Evolutionary conservation across 805 yeast species (phyloP).

Genomic region (Sugiyamaella floridensis): DNA sequence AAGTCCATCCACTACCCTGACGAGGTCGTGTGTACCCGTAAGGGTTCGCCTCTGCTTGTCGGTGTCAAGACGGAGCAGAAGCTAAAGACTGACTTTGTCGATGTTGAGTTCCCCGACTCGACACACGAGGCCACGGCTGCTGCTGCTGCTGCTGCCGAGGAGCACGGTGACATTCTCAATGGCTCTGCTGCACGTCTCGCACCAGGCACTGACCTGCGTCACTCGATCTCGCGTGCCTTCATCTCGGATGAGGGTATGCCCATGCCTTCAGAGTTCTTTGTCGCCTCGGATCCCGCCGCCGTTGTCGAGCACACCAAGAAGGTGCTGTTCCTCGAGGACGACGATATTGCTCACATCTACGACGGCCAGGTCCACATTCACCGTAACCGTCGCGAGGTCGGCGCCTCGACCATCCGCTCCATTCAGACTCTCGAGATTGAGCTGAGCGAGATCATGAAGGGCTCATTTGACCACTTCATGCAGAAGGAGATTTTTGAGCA

Average conservation of each 20-base stretch:
- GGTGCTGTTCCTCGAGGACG: slow-evolving; percentile 93
- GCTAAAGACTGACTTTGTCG: slow-evolving; percentile 95
- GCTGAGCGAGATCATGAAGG: slow-evolving; percentile 96
- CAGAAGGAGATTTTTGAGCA: slow-evolving; percentile 98
- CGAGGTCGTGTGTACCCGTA: slow-evolving; percentile 94
- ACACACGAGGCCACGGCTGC: slow-evolving; percentile 12
- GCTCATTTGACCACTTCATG: slow-evolving; percentile 94
- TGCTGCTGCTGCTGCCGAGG: slow-evolving; percentile 7
- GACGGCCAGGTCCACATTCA: slow-evolving; percentile 98
- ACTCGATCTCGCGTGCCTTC: slow-evolving; percentile 94
- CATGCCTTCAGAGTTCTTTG: slow-evolving; percentile 89
- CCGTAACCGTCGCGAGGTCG: slow-evolving; percentile 79
- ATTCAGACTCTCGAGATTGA: slow-evolving; percentile 96
- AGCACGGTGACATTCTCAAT: slow-evolving; percentile 6
- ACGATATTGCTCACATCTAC: slow-evolving; percentile 95
- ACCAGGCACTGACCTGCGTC: slow-evolving; percentile 49
- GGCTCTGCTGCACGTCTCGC: slow-evolving; percentile 10
- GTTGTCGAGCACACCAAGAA: slow-evolving; percentile 95
- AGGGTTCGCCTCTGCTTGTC: slow-evolving; percentile 93
- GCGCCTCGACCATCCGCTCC: slow-evolving; percentile 85
- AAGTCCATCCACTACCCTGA: slow-evolving; percentile 90
- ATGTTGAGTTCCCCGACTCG: slow-evolving; percentile 86
- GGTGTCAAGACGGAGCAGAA: slow-evolving; percentile 96
- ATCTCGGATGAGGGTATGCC: slow-evolving; percentile 89
- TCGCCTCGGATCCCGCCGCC: slow-evolving; percentile 95